These are phyloP conservation scores for Solanum chacoense DNA, from an alignment of 305 asterid species.

Conservation along the genomic window DNA sequence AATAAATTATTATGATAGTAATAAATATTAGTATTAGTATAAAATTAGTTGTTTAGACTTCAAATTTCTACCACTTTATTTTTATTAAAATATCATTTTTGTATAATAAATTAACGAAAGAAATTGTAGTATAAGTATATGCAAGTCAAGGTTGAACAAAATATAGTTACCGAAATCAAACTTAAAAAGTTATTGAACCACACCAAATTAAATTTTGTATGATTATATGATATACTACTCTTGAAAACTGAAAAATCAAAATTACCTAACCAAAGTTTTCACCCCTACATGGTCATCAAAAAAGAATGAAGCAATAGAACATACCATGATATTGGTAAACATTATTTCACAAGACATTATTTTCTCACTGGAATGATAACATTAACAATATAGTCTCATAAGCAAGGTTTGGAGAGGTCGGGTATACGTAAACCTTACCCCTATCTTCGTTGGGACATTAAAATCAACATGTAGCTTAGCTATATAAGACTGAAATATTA, in stretches of 20 bases:
- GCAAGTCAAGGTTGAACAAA: not conserved
- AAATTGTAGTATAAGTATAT: not conserved
- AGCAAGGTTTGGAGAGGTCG: not conserved
- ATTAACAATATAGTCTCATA: not conserved
- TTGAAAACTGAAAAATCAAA: not conserved
- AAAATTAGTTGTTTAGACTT: not conserved
- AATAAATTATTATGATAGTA: too few species aligned
- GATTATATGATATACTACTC: not conserved
- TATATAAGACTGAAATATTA: not conserved
- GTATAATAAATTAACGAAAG: too few species aligned
- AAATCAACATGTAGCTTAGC: not conserved
- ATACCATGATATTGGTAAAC: not conserved
- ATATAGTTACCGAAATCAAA: not conserved
- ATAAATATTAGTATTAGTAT: not conserved
- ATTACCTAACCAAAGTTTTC: not conserved
- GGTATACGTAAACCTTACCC: not conserved
- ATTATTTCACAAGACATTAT: not conserved
- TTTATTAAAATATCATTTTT: not conserved
- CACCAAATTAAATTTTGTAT: not conserved
- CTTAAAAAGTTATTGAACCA: not conserved
- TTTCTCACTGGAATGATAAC: not conserved
- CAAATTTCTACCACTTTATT: not conserved
- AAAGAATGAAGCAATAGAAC: not conserved
- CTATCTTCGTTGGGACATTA: not conserved
- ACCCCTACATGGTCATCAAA: not conserved